phyloP scores from a whole-genome alignment of 169 alveolate genomes.

The Plasmodium blacklocki region DNA sequence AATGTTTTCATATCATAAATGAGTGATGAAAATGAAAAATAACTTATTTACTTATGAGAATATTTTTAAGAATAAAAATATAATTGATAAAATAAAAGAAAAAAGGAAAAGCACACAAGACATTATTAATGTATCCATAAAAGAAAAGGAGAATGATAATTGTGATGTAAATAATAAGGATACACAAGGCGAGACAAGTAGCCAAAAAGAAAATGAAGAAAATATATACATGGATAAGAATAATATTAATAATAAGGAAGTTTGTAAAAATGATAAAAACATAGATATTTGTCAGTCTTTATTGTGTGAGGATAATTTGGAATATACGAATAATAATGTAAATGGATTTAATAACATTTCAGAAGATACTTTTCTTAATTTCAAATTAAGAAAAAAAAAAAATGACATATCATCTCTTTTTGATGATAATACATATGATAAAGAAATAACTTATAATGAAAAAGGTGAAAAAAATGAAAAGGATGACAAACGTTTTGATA shows the following conservation, averaged over 20 bases:
- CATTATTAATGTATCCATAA: too few species aligned
- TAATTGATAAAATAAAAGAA: slow-evolving; percentile 26
- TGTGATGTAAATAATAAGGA: too few species aligned
- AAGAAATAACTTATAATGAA: too few species aligned
- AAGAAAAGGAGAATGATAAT: too few species aligned
- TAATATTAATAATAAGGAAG: too few species aligned
- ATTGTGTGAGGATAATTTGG: too few species aligned
- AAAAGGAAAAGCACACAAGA: neutral
- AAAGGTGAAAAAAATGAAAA: neutral
- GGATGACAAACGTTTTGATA: neutral
- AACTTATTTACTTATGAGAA: slow-evolving; percentile 57
- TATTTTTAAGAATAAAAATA: slow-evolving; percentile 35
- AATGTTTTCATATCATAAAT: neutral
- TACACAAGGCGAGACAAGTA: too few species aligned
- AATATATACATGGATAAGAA: too few species aligned
- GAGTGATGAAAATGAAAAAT: slow-evolving; percentile 5
- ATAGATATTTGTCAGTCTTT: too few species aligned
- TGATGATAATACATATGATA: slow-evolving; percentile 5
- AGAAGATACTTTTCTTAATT: neutral
- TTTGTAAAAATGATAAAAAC: too few species aligned
- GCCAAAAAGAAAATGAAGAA: too few species aligned
- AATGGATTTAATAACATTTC: neutral
- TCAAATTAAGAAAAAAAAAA: slow-evolving; percentile 16
- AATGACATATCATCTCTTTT: slow-evolving; percentile 46
- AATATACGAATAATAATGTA: too few species aligned